Evolutionary conservation across 2,329 filamentous ascomycete species (phyloP).

Genomic region (Aspergillus carbonarius): DNA sequence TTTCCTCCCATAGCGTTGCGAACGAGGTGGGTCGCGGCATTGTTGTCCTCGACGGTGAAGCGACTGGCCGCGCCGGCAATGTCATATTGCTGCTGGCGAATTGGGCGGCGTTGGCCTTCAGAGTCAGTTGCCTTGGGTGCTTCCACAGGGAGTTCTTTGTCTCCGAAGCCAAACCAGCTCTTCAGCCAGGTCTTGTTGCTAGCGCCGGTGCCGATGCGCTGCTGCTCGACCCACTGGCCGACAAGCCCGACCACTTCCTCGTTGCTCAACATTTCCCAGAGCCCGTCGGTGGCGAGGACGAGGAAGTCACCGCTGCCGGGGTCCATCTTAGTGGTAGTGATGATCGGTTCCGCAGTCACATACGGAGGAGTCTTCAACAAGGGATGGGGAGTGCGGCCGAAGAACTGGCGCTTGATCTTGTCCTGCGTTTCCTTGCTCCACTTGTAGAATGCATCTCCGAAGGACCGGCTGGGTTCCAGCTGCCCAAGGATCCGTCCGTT

Average conservation of each 20-base stretch:
- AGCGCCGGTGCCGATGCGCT: conserved; percentile 47
- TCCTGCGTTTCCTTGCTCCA: conserved; percentile 85
- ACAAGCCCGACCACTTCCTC: conserved; percentile 97
- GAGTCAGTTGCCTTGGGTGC: conserved; percentile 48
- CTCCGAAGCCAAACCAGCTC: conserved; percentile 62
- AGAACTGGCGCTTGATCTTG: conserved; percentile 80
- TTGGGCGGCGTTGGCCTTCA: conserved; percentile 75
- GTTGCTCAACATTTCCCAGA: conserved; percentile 99
- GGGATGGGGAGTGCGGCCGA: conserved; percentile 74
- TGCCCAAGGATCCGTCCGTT: conserved; percentile 91
- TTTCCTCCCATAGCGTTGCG: conserved; percentile 92
- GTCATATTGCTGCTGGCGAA: conserved; percentile 89
- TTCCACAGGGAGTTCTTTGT: conserved; percentile 73
- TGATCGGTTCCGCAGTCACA: conserved; percentile 91
- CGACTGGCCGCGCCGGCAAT: conserved; percentile 67
- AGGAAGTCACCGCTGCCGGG: conserved; percentile 91
- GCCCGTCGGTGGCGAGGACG: conserved; percentile 91
- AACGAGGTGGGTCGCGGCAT: conserved; percentile 91
- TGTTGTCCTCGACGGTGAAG: conserved; percentile 95
- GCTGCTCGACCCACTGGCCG: conserved; percentile 90
- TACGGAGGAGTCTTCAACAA: conserved; percentile 90
- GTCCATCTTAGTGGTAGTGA: conserved; percentile 89
- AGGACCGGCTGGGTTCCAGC: conserved; percentile 88
- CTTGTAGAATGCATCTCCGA: conserved; percentile 96
- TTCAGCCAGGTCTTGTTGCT: conserved; percentile 64